Base-by-base conservation (phyloP, 1,284 basidiomycete genomes). In the Mycosarcoma mackinlayi region DNA sequence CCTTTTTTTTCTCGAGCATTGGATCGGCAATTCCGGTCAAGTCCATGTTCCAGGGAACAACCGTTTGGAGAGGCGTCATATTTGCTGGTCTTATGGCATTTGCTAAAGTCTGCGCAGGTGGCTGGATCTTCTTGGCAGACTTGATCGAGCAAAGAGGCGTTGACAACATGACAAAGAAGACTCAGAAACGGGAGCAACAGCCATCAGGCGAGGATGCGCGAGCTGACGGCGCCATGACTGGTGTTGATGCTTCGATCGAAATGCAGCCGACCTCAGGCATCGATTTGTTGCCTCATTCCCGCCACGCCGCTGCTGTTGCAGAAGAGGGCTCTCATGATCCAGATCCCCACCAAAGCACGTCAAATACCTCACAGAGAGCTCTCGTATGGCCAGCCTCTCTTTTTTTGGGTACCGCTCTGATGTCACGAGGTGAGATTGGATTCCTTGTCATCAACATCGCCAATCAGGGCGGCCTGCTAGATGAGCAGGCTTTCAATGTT, bases 1-100 rank as follows among this genome's bases (percentile, higher is more conserved):
- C 87, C 1, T 80, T 88, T 25, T 88, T 88, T 83, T 88, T 88
- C 65, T 84, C 85, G 4, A 86, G 85, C 23, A 86, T 88, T 39
- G 87, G 87, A 1, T 85, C 85, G 55, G 85, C 86, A 0, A 86
- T 88, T 34, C 87, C 87, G 0, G 86, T 88, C 69, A 76, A 85
- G 11, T 79, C 84, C 0, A 79, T 88, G 14, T 88, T 85, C 82
- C 72, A 73, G 3, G 86, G 84, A 1, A 63, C 38, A 1, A 81
- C 86, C 44, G 78, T 88, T 49, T 88, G 87, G 87, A 80, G 84
- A 35, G 87, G 87, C 0, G 63, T 88, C 50, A 68, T 86, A 18
- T 87, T 85, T 69, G 79, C 86, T 2, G 30, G 87, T 0, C 75
- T 88, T 19, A 88, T 88, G 87, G 71, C 82, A 2, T 44, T 87